phyloP scores from a whole-genome alignment of 306 rosid genomes.

The Vigna mungo region DNA sequence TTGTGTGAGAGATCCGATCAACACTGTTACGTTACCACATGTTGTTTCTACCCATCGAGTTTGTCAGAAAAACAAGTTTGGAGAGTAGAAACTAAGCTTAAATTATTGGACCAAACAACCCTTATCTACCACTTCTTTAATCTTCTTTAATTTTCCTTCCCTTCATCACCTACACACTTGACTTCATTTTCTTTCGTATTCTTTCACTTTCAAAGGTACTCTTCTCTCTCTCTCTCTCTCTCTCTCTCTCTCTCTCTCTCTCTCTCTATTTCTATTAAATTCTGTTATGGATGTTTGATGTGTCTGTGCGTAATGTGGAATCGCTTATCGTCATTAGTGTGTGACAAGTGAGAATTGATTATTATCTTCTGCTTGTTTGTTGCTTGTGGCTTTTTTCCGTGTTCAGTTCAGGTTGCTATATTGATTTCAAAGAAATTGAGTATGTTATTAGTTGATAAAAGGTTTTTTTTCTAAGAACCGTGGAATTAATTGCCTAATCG shows the following conservation, averaged over 20 bases:
- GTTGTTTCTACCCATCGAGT: slow-evolving; percentile 10
- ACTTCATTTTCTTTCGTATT: slow-evolving; percentile 29
- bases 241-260: not conserved
- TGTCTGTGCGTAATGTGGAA: slow-evolving; percentile 41
- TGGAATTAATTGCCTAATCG: slow-evolving; percentile 30
- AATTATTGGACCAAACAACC: slow-evolving; percentile 14
- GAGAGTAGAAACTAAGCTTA: slow-evolving; percentile 27
- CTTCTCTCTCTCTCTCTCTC: not conserved
- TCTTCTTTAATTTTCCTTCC: not conserved
- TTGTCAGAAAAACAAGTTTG: slow-evolving; percentile 44
- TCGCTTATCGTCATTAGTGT: slow-evolving; percentile 20
- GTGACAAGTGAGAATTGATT: slow-evolving; percentile 30
- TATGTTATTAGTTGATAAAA: slow-evolving; percentile 1
- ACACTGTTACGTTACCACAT: slow-evolving; percentile 7
- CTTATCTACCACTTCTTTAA: not conserved
- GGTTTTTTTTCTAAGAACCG: slow-evolving; percentile 9
- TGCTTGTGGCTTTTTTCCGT: slow-evolving; percentile 27
- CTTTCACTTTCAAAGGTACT: slow-evolving; percentile 48
- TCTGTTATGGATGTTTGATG: slow-evolving; percentile 27
- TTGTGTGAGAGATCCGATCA: slow-evolving; percentile 48
- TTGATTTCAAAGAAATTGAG: slow-evolving; percentile 9
- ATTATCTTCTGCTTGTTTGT: not conserved
- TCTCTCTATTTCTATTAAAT: slow-evolving; percentile 10
- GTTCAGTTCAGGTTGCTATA: slow-evolving; percentile 24
- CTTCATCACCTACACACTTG: slow-evolving; percentile 20